Evolutionary conservation across 192 early-diverging fungal genomes (phyloP), one percentile per base, ranked within the genome.

Genomic region (Rhizoclosmatium globosum): DNA sequence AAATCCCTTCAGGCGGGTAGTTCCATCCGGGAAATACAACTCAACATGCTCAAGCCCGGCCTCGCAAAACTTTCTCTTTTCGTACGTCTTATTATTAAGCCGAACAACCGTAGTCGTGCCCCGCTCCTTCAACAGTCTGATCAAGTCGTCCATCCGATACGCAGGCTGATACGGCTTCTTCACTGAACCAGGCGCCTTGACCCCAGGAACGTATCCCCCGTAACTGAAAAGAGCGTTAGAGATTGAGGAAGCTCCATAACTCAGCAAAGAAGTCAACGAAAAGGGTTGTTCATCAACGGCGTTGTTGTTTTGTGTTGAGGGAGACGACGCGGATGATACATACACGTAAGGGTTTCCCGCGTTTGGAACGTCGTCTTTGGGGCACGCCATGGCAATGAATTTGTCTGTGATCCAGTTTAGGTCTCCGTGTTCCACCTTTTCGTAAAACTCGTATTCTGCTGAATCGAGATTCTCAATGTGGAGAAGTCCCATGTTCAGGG

Each of bases 381-480:
- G 93, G 13, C 76, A 82, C 1, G 93, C 92, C 65, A 94, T 82
- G 0, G 92, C 93, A n/a, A 94, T 82, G 65, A 94, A 93, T 75
- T 90, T 91, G 47, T 88, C 84, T 13, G 89, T 90, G 42, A 94
- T 86, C 91, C 92, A 94, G 71, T 94, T 94, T 47, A 93, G 86
- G 64, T 94, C 93, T 2, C 93, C 93, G 71, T 92, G 90, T 64
- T 87, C 85, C 21, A 92, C 91, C 21, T 80, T 80, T 71, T 94
- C 93, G 77, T 92, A 92, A 53, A 91, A 89, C 80, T 94, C 92
- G 80, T 94, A 94, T 74, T 94, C 91, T 19, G 88, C 85, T 2
- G 89, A 57, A 74, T 93, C 90, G 47, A 93, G 82, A 31, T 62
- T 47, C 17, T 93, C 87, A 19, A 94, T 74, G 47, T 90, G 80